Evolutionary conservation across 2,329 filamentous ascomycete species (phyloP), one percentile per base, ranked within the genome.

Genomic region (Monilinia aucupariae): DNA sequence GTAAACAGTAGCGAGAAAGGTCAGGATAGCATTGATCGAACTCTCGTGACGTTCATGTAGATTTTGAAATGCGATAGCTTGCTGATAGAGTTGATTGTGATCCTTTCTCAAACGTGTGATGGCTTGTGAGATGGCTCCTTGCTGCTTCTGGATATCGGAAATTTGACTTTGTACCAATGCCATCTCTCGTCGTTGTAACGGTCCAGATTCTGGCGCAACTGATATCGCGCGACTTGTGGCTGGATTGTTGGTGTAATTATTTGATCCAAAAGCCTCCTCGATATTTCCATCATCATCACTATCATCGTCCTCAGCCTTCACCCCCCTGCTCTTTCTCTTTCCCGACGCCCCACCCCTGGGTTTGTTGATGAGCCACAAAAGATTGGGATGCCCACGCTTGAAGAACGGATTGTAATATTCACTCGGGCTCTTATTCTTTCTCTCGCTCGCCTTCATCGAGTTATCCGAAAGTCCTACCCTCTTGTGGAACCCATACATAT

Each of bases 351-450:
- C 85, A 66, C 88, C 90, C 75, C 93, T 96, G 0, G 93, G 92
- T 74, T 97, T 97, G 74, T 96, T 93, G 67, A 97, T 97, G 63
- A 97, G 81, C 93, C 93, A 97, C 5, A 97, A 80, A 54, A 99
- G 79, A 74, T 97, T 96, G 4, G 92, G 92, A 68, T 96, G 88
- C 5, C 92, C 93, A 52, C 92, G 89, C 70, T 92, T 90, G 77
- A 99, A 99, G 77, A 92, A 99, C 12, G 91, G 91, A 75, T 99
- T 97, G 69, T 90, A 92, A 75, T 99, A 99, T 80, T 97, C 94
- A 81, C 92, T 97, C 0, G 94, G 94, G 64, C 92, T 96, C 78
- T 99, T 99, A 74, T 93, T 93, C 75, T 97, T 96, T 66, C 92
- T 88, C 78, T 97, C 94, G 74, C 92, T 97, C 7, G 96, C 92